phyloP scores from a whole-genome alignment of 179 eudicot genomes.

The Patellifolia procumbens region DNA sequence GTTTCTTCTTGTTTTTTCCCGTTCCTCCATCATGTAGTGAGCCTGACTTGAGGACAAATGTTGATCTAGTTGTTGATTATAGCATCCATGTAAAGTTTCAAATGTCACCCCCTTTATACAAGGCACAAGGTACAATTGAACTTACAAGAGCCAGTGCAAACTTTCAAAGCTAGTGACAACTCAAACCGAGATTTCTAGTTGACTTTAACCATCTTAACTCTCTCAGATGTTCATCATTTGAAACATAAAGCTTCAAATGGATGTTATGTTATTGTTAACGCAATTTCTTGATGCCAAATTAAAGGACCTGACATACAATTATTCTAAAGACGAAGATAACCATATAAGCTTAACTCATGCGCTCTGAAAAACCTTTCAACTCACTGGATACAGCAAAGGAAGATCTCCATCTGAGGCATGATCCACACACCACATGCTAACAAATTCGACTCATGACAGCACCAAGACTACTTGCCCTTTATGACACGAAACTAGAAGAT shows the following conservation, averaged over 20 bases:
- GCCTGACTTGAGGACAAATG: no score
- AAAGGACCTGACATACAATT: conserved; percentile 60
- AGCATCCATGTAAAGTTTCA: conserved; percentile 15
- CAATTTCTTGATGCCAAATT: conserved; percentile 65
- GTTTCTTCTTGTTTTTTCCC: no score
- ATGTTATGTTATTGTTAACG: conserved; percentile 56
- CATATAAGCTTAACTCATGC: conserved; percentile 54
- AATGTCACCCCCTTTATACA: conserved; percentile 20
- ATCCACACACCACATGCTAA: no score
- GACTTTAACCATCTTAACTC: conserved; percentile 47
- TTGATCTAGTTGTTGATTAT: no score
- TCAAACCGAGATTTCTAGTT: conserved; percentile 19
- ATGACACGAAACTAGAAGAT: no score
- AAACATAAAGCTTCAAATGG: conserved; percentile 53
- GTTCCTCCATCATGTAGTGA: no score
- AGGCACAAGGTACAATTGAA: background rate
- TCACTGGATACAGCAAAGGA: no score
- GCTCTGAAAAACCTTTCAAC: no score
- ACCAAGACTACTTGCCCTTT: no score
- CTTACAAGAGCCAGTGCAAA: conserved; percentile 6
- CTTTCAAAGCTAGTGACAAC: conserved; percentile 15
- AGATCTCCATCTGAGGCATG: no score
- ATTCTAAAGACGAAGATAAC: conserved; percentile 49
- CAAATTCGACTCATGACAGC: no score
- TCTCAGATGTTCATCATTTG: conserved; percentile 68